Evolutionary conservation across 2,329 filamentous ascomycete species (phyloP).

Genomic region (Colletotrichum filicis): DNA sequence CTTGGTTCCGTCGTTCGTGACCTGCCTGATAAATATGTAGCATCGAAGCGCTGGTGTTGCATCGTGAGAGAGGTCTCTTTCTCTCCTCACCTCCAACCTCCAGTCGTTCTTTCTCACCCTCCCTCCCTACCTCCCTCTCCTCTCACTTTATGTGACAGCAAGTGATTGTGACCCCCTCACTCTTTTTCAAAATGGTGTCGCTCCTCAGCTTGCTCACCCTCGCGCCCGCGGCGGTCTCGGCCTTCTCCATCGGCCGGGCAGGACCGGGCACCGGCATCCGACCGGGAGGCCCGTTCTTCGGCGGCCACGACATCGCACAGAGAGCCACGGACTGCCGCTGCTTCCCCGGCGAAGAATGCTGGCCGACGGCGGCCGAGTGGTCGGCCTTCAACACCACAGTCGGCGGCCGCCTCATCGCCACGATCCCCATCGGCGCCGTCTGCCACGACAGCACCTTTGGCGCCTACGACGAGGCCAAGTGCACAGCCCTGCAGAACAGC

Average conservation of each 20-base stretch:
- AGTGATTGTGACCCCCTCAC: neutral
- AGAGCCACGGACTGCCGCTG: slow-evolving; percentile 51
- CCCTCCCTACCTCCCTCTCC: neutral
- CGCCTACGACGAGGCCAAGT: slow-evolving; percentile 57
- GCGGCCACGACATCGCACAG: neutral
- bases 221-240: slow-evolving; percentile 25
- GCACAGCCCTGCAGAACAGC: slow-evolving; percentile 50
- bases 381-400: slow-evolving; percentile 60
- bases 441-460: slow-evolving; percentile 64
- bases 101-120: neutral
- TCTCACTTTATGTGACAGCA: neutral
- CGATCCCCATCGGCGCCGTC: slow-evolving; percentile 59
- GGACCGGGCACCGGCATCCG: neutral
- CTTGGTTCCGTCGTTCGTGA: neutral
- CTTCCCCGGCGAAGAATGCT: slow-evolving; percentile 62
- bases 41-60: neutral
- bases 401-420: slow-evolving; percentile 60
- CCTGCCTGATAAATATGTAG: slow-evolving; percentile 12
- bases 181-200: slow-evolving; percentile 22
- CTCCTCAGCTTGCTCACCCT: slow-evolving; percentile 25
- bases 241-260: slow-evolving; percentile 10
- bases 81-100: slow-evolving; percentile 11
- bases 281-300: neutral
- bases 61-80: neutral
- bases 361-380: slow-evolving; percentile 61